Conservation (phyloP, 306 rosid species). For the Rosa chinensis region DNA sequence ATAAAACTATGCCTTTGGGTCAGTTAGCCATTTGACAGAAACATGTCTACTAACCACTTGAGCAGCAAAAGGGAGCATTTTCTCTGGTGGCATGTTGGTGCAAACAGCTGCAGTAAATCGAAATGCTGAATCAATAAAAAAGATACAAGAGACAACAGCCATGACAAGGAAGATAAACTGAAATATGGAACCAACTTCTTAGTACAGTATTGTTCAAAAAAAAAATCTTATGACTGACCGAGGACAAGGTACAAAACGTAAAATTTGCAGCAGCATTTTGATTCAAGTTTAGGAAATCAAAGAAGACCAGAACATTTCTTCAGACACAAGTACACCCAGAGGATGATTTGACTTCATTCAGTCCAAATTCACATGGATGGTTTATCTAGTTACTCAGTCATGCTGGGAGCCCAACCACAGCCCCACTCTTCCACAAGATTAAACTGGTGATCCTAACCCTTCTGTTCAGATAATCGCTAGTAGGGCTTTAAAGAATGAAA, state of each 20-base stretch:
- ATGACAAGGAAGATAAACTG: not conserved
- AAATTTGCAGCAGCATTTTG: not conserved
- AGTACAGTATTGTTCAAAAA: not conserved
- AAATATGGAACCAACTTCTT: not conserved
- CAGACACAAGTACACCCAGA: not conserved
- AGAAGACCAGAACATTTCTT: not conserved
- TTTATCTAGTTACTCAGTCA: not conserved
- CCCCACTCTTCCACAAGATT: not conserved
- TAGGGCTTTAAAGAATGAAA: not conserved
- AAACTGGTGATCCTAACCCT: not conserved
- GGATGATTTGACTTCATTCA: not conserved
- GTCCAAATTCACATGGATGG: not conserved
- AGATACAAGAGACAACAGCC: not conserved
- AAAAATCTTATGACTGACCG: not conserved
- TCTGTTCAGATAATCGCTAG: not conserved
- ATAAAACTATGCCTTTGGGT: not conserved
- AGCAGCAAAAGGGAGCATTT: constrained; percentile 83
- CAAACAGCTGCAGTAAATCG: constrained; percentile 66
- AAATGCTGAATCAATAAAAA: not conserved
- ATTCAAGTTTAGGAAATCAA: not conserved
- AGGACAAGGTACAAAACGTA: not conserved
- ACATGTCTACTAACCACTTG: constrained; percentile 61
- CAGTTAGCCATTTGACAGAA: not conserved
- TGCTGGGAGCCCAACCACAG: not conserved
- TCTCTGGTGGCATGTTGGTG: constrained; percentile 74